Evolutionary conservation across 441 rosid genomes (phyloP).

Genomic region (Erodium trifolium): DNA sequence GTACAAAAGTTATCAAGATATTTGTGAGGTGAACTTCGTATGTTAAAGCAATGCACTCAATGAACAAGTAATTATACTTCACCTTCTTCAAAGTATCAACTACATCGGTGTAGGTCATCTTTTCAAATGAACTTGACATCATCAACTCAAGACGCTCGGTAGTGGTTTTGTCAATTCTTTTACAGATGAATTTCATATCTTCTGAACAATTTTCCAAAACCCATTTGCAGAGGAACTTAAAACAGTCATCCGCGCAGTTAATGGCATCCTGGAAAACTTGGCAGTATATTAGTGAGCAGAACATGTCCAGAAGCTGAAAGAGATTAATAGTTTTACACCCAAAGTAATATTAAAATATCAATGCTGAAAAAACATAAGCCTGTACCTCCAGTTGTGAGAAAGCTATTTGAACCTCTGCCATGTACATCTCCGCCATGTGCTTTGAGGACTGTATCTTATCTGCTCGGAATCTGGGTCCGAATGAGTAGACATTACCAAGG

Average conservation of each 20-base stretch:
- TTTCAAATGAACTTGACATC: constrained; percentile 32
- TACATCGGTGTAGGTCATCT: constrained; percentile 53
- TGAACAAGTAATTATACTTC: constrained; percentile 6
- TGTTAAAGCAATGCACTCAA: not conserved
- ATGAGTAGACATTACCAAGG: constrained; percentile 77
- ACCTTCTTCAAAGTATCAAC: constrained; percentile 55
- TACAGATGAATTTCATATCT: constrained; percentile 55
- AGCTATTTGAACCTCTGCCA: constrained; percentile 72
- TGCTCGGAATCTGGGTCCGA: constrained; percentile 73
- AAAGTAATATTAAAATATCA: not conserved
- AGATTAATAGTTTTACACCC: not conserved
- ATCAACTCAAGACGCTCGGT: constrained; percentile 45
- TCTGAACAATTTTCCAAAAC: constrained; percentile 46
- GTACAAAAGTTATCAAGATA: not conserved
- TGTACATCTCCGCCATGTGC: constrained; percentile 71
- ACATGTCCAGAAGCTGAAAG: not conserved
- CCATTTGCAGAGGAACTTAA: constrained; percentile 74
- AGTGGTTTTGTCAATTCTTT: constrained; percentile 46
- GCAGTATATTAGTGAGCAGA: constrained; percentile 3
- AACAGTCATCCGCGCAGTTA: constrained; percentile 61
- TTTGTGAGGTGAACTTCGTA: not conserved
- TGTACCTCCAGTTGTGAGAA: constrained; percentile 70
- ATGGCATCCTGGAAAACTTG: constrained; percentile 56
- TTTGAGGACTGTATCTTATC: constrained; percentile 38
- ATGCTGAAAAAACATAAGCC: constrained; percentile 10